Evolutionary conservation across 208 protist species (phyloP), one percentile per base, ranked within the genome.

Genomic region (Vickermania spadyakhi): DNA sequence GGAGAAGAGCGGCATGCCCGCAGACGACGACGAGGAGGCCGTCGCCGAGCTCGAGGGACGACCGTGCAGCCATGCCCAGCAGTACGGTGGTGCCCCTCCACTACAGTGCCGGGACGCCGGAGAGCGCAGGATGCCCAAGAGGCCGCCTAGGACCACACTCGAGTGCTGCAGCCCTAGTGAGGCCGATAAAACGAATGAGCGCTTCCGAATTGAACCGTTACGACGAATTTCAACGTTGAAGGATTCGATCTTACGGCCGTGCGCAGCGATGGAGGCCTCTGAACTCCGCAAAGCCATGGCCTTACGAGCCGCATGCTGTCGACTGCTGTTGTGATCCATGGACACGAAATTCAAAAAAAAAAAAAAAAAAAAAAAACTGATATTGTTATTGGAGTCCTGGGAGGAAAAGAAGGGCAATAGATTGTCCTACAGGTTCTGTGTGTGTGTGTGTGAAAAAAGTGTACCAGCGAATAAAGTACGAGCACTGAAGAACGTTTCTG

Each of bases 191-290:
- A 91, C 76, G 55, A 86, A 64, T 0, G 82, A 70, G 11, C 87
- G 79, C 56, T 94, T 91, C 27, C 76, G 78, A 64, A 94, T 77
- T 1, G 87, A 79, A 25, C 84, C 81, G 65, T 94, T 87, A 36
- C 84, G 73, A 14, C 87, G 79, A 29, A 91, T 86, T 2, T 94
- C 84, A 13, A 90, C 62, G 68, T 94, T 94, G 60, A 91, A 94
- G 0, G 75, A 65, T 60, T 94, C 84, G 75, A 91, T 89, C 56
- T 68, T 69, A 18, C 58, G 30, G 2, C 84, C 84, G 63, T 94
- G 87, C 0, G 75, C 54, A 53, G 80, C 72, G 21, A 83, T 77
- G 3, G 87, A 94, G 23, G 75, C 64, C 56, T 76, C 61, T 0
- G 74, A 30, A 57, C 36, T 45, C n/a, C n/a, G n/a, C n/a, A 58